Evolutionary conservation across 345 rosid genomes (phyloP).

Genomic region (Carallia brachiata): DNA sequence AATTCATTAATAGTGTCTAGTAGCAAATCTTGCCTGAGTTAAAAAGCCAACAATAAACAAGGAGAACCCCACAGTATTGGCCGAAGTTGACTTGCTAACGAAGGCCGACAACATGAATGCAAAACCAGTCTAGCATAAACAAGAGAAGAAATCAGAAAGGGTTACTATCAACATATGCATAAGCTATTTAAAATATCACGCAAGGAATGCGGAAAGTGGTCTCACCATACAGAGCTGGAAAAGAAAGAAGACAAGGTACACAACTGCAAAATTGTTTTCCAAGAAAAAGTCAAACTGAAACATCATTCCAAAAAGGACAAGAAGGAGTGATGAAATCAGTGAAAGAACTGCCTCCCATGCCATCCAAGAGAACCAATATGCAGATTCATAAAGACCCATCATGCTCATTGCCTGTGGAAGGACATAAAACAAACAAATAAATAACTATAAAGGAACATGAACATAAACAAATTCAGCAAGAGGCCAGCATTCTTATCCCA

Average conservation of each 20-base stretch:
- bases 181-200: not conserved
- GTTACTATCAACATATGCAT: constrained; percentile 3
- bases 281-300: constrained; percentile 88
- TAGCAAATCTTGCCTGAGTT: constrained; percentile 60
- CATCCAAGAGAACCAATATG: constrained; percentile 90
- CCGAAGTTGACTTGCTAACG: constrained; percentile 75
- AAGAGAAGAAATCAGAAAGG: constrained; percentile 10
- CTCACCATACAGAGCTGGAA: constrained; percentile 86
- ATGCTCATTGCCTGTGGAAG: constrained; percentile 70
- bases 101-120: constrained; percentile 87
- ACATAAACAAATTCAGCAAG: not conserved
- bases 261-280: constrained; percentile 70
- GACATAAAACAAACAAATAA: constrained; percentile 3
- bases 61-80: constrained; percentile 75
- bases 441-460: not conserved
- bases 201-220: not conserved
- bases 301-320: constrained; percentile 87
- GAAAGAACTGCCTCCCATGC: constrained; percentile 73
- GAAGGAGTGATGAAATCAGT: constrained; percentile 66
- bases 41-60: constrained; percentile 71
- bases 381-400: constrained; percentile 88
- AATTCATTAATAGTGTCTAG: not conserved
- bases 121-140: constrained; percentile 57
- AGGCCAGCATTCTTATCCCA: not conserved
- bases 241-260: constrained; percentile 78